These are phyloP conservation scores for Coemansia sp. DNA, from an alignment of 192 early-diverging fungal genomes.

Conservation along the genomic window DNA sequence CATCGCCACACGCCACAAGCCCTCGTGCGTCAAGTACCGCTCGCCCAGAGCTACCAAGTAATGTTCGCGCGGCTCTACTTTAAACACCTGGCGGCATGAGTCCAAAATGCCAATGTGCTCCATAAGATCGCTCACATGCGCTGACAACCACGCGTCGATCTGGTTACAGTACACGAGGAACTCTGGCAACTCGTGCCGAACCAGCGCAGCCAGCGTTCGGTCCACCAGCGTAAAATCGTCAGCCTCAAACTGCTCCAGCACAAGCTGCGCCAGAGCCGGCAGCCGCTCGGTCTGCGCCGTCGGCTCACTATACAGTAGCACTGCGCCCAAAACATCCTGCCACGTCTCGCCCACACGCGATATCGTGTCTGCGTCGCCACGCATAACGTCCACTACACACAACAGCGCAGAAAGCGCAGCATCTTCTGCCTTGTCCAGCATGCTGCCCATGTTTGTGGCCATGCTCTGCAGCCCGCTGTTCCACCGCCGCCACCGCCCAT, in stretches of 20 bases:
- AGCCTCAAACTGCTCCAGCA: conserved; percentile 33
- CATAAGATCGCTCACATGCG: conserved; percentile 62
- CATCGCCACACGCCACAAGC: conserved; percentile 57
- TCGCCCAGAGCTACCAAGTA: conserved; percentile 40
- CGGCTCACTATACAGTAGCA: conserved; percentile 58
- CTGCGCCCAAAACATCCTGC: conserved; percentile 58
- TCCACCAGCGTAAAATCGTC: conserved; percentile 36
- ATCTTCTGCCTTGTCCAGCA: conserved; percentile 9
- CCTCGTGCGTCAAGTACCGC: conserved; percentile 31
- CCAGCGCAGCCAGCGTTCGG: conserved; percentile 35
- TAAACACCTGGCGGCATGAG: conserved; percentile 34
- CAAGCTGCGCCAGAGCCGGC: conserved; percentile 15
- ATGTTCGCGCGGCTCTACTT: conserved; percentile 39
- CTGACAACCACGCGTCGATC: conserved; percentile 62
- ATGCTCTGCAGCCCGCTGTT: conserved; percentile 24
- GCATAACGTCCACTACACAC: conserved; percentile 24
- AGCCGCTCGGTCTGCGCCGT: conserved; percentile 38
- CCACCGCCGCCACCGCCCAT: conserved; percentile 39
- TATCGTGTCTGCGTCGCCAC: conserved; percentile 49
- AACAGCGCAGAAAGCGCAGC: conserved; percentile 14
- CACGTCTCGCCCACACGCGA: conserved; percentile 44
- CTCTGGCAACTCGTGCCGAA: conserved; percentile 48
- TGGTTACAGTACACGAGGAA: conserved; percentile 51
- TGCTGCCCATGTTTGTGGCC: conserved; percentile 17
- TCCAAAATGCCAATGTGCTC: conserved; percentile 58